These are phyloP conservation scores for Debaryomyces prosopidis DNA, from an alignment of 805 yeast genomes.

Conservation along the genomic window DNA sequence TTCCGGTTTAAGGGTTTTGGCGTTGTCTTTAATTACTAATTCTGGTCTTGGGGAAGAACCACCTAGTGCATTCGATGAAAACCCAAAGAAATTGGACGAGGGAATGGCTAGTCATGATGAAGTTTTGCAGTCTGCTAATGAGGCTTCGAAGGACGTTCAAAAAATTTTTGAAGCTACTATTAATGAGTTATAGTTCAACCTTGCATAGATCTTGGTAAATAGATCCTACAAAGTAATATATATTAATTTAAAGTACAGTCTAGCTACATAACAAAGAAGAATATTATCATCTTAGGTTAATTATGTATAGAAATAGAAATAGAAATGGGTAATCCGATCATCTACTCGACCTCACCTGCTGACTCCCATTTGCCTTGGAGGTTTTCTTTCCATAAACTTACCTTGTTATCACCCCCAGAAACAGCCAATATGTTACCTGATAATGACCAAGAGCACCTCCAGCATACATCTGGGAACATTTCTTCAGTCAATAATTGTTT, in stretches of 20 bases:
- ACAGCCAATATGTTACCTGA: slow-evolving; percentile 95
- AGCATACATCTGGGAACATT: slow-evolving; percentile 92
- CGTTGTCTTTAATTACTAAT: slow-evolving; percentile 84
- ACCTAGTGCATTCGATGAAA: slow-evolving; percentile 59
- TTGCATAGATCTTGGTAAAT: neutral
- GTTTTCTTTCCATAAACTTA: slow-evolving; percentile 95
- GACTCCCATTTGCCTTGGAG: slow-evolving; percentile 93
- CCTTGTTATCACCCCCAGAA: slow-evolving; percentile 94
- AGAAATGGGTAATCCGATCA: slow-evolving; percentile 8
- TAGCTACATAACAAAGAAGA: neutral
- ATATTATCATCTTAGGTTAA: neutral
- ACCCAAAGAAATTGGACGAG: slow-evolving; percentile 53
- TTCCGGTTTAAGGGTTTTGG: slow-evolving; percentile 77
- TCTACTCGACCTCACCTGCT: slow-evolving; percentile 95
- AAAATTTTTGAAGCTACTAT: slow-evolving; percentile 63
- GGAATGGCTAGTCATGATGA: slow-evolving; percentile 93
- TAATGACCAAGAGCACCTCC: slow-evolving; percentile 98
- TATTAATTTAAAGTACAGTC: neutral
- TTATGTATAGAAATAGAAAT: neutral
- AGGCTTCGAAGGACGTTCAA: slow-evolving; percentile 82
- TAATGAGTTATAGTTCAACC: slow-evolving; percentile 32
- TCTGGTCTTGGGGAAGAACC: slow-evolving; percentile 72
- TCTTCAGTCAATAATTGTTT: slow-evolving; percentile 72
- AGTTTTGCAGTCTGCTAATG: slow-evolving; percentile 78
- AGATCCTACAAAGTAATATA: neutral